A percentile compares a stretch with the other conserved stretches of the same genome.
These are phyloP conservation scores for Leccinum angustisporum DNA, from an alignment of 1,284 basidiomycete genomes.

Conservation along the genomic window DNA sequence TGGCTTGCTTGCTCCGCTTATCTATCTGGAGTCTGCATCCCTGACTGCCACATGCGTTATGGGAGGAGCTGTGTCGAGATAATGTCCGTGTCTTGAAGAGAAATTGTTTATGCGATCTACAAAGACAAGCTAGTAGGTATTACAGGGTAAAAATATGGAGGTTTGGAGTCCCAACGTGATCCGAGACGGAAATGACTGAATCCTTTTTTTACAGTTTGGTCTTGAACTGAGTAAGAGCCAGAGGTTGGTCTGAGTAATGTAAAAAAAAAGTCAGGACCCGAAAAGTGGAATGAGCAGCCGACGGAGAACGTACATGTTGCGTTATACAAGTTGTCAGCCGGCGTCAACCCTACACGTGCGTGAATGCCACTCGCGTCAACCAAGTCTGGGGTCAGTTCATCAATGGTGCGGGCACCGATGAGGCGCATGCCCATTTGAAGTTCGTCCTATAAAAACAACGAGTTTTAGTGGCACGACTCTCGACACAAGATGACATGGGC, in stretches of 20 bases:
- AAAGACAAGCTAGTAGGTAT: neutral
- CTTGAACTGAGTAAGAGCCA: slow-evolving; percentile 32
- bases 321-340: slow-evolving; percentile 49
- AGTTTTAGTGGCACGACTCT: neutral
- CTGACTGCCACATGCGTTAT: slow-evolving; percentile 8
- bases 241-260: slow-evolving; percentile 30
- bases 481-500: neutral
- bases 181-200: neutral
- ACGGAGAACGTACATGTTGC: slow-evolving; percentile 47
- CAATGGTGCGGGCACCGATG: slow-evolving; percentile 55
- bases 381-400: slow-evolving; percentile 60
- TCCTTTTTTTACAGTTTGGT: slow-evolving; percentile 18
- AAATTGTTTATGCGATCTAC: neutral
- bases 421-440: slow-evolving; percentile 62
- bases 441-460: slow-evolving; percentile 46
- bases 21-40: neutral
- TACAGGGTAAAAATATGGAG: neutral
- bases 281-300: neutral
- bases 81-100: neutral
- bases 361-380: slow-evolving; percentile 43
- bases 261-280: slow-evolving; percentile 1
- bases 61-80: neutral
- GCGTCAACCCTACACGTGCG: slow-evolving; percentile 42
- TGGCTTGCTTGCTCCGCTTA: neutral
- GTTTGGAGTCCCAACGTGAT: neutral